Evolutionary conservation across 495 filamentous ascomycete species (phyloP), one percentile per base, ranked within the genome.

Genomic region (Aspergillus kassunensis): DNA sequence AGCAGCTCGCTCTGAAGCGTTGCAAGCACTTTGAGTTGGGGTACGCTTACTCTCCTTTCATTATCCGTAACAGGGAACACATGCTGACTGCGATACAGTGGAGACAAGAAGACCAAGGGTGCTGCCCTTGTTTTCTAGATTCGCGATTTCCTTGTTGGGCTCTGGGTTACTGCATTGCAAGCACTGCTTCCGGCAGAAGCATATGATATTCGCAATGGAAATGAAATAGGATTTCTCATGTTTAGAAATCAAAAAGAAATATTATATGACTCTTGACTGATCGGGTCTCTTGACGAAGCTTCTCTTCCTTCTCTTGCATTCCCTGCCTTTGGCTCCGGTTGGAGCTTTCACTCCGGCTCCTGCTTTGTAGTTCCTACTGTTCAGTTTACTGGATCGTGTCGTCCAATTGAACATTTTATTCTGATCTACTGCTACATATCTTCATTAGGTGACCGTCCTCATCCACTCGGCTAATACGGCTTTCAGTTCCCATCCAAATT

Each of bases 81-180:
- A n/a, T n/a, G n/a, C n/a, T n/a, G n/a, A n/a, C n/a, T 25, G n/a
- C 30, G 42, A 49, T 69, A 74, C 62, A 96, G 93, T 85, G 95
- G 95, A 80, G 95, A 99, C 86, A 99, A 99, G 90, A 99, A 99
- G 90, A 99, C 95, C 70, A 99, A 99, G 88, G 95, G 95, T 86
- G 93, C 93, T 67, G 95, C 95, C 63, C 83, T 99, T 67, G 95
- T 99, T 64, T 99, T 97, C 81, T 99, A 93, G 70, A 62, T 64
- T 52, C 68, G 65, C 60, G 58, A 65, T 72, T 73, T 74, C 64
- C 69, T 74, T 74, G 69, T 74, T 71, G 65, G 71, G 71, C 66
- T 71, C 71, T 70, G 71, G 69, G 71, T 74, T 71, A 64, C 64
- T 69, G 65, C 67, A 69, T 72, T 72, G 69, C 69, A 68, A 61